A percentile compares a stretch with the other conserved stretches of the same genome.
Conservation (phyloP, 2,329 filamentous ascomycete genomes). For the Huntiella decipiens region DNA sequence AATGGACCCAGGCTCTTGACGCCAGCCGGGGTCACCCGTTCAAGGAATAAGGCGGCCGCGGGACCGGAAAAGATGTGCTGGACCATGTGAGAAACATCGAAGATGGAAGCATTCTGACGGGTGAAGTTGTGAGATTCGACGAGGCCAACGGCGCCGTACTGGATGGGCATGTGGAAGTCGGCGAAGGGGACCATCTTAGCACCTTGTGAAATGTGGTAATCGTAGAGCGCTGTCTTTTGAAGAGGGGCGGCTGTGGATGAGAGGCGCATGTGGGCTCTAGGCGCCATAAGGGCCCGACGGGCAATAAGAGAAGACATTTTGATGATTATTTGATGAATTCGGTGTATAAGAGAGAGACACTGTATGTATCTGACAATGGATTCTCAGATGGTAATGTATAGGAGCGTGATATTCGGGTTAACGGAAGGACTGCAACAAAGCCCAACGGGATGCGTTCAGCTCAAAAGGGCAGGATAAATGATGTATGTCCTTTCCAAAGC, state of each 20-base stretch:
- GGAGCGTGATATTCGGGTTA: background rate
- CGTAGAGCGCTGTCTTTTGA: conserved; percentile 55
- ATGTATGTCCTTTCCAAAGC: no score
- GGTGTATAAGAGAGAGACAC: background rate
- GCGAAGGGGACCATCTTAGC: conserved; percentile 96
- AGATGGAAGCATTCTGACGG: conserved; percentile 68
- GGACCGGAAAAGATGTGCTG: conserved; percentile 74
- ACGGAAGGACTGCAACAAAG: background rate
- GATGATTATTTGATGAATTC: background rate
- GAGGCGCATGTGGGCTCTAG: conserved; percentile 6
- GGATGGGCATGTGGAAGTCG: conserved; percentile 80
- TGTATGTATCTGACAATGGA: background rate
- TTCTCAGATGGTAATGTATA: background rate
- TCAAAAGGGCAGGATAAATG: no score
- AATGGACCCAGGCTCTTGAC: conserved; percentile 44
- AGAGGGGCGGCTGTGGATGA: conserved; percentile 17
- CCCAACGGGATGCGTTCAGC: no score
- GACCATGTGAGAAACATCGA: conserved; percentile 94
- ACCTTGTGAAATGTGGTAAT: conserved; percentile 57
- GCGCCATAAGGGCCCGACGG: conserved; percentile 3
- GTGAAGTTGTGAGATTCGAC: conserved; percentile 81
- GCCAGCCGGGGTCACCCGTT: conserved; percentile 64
- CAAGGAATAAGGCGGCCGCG: conserved; percentile 61
- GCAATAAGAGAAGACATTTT: conserved; percentile 9
- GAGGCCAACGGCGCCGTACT: conserved; percentile 62